Evolutionary conservation across 1,284 basidiomycete genomes (phyloP).

Genomic region (Ganoderma multipileum): DNA sequence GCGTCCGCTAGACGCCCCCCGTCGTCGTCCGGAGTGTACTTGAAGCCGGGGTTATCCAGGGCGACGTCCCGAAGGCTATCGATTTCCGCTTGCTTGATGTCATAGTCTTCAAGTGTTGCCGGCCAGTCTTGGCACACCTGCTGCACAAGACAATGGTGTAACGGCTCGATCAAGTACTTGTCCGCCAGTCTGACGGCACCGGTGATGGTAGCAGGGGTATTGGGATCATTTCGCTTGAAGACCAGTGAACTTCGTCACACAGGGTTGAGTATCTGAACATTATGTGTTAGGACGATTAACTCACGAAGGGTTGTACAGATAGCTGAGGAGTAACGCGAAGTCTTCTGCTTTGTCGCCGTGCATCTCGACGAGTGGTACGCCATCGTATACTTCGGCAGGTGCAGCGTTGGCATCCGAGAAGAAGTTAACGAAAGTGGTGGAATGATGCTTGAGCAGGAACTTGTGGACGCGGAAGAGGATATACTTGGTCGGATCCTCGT

Average conservation of each 20-base stretch:
- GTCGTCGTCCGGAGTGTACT: not conserved
- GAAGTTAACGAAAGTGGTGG: not conserved
- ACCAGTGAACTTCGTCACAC: not conserved
- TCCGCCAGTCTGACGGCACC: not conserved
- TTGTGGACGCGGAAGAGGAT: not conserved
- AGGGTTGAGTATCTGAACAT: too few species aligned
- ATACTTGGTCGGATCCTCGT: not conserved
- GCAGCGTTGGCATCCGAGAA: not conserved
- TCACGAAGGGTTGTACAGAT: not conserved
- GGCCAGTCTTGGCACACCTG: not conserved
- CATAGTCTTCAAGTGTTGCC: not conserved
- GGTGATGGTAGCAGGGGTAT: not conserved
- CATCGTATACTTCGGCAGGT: not conserved
- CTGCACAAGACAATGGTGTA: not conserved
- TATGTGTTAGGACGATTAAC: too few species aligned
- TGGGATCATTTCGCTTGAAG: not conserved
- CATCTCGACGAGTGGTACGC: not conserved
- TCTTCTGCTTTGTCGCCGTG: not conserved
- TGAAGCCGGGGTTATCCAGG: too few species aligned
- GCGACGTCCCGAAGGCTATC: not conserved
- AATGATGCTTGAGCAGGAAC: not conserved
- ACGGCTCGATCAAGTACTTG: not conserved
- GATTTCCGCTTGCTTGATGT: not conserved
- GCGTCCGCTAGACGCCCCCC: not conserved
- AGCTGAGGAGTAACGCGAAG: not conserved